Conservation (phyloP, 805 yeast genomes). For the Wickerhamiella qilinensis region DNA sequence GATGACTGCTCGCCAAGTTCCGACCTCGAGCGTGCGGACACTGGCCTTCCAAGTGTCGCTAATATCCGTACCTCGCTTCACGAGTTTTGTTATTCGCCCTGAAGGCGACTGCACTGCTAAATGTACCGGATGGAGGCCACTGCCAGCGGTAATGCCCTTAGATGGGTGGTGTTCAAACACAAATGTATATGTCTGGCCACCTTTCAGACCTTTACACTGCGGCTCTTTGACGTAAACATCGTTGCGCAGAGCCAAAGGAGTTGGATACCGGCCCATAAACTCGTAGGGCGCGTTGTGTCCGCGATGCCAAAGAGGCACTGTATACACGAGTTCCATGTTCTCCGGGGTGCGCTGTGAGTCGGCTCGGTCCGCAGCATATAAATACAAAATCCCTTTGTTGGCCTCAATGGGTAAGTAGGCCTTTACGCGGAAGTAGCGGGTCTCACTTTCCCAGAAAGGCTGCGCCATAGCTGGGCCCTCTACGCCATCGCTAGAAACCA, state of each 20-base stretch:
- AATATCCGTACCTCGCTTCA: slow-evolving; percentile 22
- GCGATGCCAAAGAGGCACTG: slow-evolving; percentile 57
- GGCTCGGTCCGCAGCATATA: slow-evolving; percentile 36
- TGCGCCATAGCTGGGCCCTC: slow-evolving; percentile 57
- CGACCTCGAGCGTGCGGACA: slow-evolving; percentile 50
- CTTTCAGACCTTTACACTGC: slow-evolving; percentile 47
- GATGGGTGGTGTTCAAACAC: slow-evolving; percentile 46
- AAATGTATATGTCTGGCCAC: slow-evolving; percentile 48
- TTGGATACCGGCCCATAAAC: slow-evolving; percentile 58
- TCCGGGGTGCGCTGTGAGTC: slow-evolving; percentile 6
- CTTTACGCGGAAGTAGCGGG: slow-evolving; percentile 58
- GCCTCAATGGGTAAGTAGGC: slow-evolving; percentile 62
- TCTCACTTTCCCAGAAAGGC: slow-evolving; percentile 42
- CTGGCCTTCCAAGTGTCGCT: slow-evolving; percentile 37
- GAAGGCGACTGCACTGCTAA: slow-evolving; percentile 71
- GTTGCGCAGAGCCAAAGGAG: slow-evolving; percentile 47
- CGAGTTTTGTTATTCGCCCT: slow-evolving; percentile 54
- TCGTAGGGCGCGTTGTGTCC: slow-evolving; percentile 48
- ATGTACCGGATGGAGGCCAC: slow-evolving; percentile 32
- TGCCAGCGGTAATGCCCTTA: slow-evolving; percentile 27
- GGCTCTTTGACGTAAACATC: slow-evolving; percentile 80
- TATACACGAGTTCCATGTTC: slow-evolving; percentile 41
- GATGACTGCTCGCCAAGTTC: slow-evolving; percentile 72
- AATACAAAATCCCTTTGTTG: slow-evolving; percentile 52
- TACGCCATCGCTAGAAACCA: slow-evolving; percentile 22